These are phyloP conservation scores for Neodidymelliopsis sp. DNA, from an alignment of 2,329 filamentous ascomycete genomes.

Conservation along the genomic window DNA sequence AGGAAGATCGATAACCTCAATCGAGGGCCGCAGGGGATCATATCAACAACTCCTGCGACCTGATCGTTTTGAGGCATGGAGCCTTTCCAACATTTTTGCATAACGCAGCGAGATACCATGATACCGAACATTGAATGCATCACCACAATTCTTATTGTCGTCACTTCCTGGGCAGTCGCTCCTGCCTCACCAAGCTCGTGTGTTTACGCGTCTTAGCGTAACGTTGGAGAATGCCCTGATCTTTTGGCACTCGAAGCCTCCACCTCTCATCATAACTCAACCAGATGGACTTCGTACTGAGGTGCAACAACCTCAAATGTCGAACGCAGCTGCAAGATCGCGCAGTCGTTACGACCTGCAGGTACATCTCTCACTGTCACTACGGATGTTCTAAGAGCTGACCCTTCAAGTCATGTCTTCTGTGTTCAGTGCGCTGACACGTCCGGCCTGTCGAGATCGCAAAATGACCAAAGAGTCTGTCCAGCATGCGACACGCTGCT, in stretches of 20 bases:
- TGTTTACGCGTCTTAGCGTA: constrained; percentile 16
- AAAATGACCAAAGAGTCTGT: constrained; percentile 66
- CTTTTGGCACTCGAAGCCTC: background rate
- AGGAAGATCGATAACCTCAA: constrained; percentile 43
- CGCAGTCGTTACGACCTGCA: constrained; percentile 89
- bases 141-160: background rate
- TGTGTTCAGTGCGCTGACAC: constrained; percentile 76
- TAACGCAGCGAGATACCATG: constrained; percentile 35
- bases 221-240: constrained; percentile 5
- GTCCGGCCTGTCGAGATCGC: constrained; percentile 66
- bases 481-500: constrained; percentile 78
- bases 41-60: background rate
- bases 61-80: constrained; percentile 1
- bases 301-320: constrained; percentile 84
- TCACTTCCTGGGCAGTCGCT: constrained; percentile 8
- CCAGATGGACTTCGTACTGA: constrained; percentile 75
- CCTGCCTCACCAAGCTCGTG: constrained; percentile 22
- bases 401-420: constrained; percentile 73
- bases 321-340: constrained; percentile 71
- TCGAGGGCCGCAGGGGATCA: background rate
- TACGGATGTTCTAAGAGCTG: constrained; percentile 44
- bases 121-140: constrained; percentile 17
- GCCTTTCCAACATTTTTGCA: constrained; percentile 13
- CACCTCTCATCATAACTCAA: constrained; percentile 1
- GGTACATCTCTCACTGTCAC: constrained; percentile 58